Evolutionary conservation across 495 filamentous ascomycete genomes (phyloP).

Genomic region (Trichoderma reesei): DNA sequence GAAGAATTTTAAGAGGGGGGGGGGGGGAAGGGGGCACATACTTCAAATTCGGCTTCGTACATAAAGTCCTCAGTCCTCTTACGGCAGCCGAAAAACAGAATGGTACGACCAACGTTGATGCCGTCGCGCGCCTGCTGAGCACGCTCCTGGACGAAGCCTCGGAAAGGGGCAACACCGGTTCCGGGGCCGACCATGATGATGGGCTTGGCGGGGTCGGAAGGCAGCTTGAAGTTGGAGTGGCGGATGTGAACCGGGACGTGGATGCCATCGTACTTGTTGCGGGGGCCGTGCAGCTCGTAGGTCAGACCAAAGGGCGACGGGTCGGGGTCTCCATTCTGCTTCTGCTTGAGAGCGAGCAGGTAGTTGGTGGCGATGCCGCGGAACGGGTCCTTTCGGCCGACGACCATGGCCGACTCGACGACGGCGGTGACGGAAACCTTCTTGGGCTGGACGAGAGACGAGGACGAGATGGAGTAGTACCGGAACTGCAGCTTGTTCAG

Average conservation of each 20-base stretch:
- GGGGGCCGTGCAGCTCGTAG: constrained; percentile 81
- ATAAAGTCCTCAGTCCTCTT: constrained; percentile 79
- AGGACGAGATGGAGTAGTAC: constrained; percentile 99
- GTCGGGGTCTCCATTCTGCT: constrained; percentile 82
- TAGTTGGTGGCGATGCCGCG: constrained; percentile 98
- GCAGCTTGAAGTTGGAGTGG: constrained; percentile 98
- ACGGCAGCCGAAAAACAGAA: constrained; percentile 93
- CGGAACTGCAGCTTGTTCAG: constrained; percentile 91
- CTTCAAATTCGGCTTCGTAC: constrained; percentile 88
- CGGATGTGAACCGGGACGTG: constrained; percentile 93
- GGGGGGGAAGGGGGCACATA: constrained; percentile 49
- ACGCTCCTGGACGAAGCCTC: constrained; percentile 90
- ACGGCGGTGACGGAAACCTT: constrained; percentile 92
- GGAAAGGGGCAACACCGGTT: constrained; percentile 94
- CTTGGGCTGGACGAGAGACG: constrained; percentile 85
- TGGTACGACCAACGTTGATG: constrained; percentile 74
- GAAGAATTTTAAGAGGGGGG: too few relatives aligned
- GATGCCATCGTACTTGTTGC: constrained; percentile 95
- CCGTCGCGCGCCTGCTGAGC: constrained; percentile 70
- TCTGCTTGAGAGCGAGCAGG: constrained; percentile 88
- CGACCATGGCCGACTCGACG: constrained; percentile 71
- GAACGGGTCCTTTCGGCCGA: constrained; percentile 70
- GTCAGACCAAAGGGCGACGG: constrained; percentile 80
- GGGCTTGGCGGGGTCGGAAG: constrained; percentile 87
- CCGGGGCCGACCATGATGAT: constrained; percentile 95